These are phyloP conservation scores for Colletotrichum agaves DNA, from an alignment of 2,329 filamentous ascomycete species.

Conservation along the genomic window DNA sequence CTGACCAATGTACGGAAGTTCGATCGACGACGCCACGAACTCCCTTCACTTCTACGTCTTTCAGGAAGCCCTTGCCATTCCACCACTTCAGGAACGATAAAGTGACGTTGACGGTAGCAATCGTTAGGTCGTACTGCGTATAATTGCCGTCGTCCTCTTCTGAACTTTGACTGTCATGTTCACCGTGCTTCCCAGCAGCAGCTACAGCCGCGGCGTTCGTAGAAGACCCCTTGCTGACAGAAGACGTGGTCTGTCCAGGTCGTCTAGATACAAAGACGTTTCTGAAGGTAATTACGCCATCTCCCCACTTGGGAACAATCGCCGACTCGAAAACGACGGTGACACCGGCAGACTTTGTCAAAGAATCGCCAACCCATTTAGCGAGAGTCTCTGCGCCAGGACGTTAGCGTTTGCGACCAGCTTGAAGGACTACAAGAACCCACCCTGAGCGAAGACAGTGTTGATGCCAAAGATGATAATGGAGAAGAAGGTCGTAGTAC, in stretches of 20 bases:
- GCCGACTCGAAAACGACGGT: constrained; percentile 97
- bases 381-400: constrained; percentile 80
- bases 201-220: constrained; percentile 85
- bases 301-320: constrained; percentile 95
- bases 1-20: constrained; percentile 80
- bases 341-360: constrained; percentile 92
- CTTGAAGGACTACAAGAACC: constrained; percentile 38
- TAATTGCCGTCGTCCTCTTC: constrained; percentile 93
- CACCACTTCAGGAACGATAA: constrained; percentile 99
- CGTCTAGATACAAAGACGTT: constrained; percentile 96
- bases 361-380: constrained; percentile 92
- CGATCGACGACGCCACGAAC: constrained; percentile 93
- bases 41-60: constrained; percentile 93
- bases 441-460: constrained; percentile 93
- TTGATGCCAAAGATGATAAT: constrained; percentile 91
- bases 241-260: constrained; percentile 82
- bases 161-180: constrained; percentile 55
- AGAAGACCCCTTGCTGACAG: constrained; percentile 93
- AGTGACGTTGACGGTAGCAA: constrained; percentile 95
- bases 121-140: constrained; percentile 95
- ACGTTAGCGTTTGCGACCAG: constrained; percentile 35
- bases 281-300: constrained; percentile 94
- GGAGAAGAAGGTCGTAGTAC: constrained; percentile 97
- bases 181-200: constrained; percentile 73
- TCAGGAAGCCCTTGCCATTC: constrained; percentile 91